Base-by-base conservation (phyloP, 805 yeast genomes). In the Candida verbasci region DNA sequence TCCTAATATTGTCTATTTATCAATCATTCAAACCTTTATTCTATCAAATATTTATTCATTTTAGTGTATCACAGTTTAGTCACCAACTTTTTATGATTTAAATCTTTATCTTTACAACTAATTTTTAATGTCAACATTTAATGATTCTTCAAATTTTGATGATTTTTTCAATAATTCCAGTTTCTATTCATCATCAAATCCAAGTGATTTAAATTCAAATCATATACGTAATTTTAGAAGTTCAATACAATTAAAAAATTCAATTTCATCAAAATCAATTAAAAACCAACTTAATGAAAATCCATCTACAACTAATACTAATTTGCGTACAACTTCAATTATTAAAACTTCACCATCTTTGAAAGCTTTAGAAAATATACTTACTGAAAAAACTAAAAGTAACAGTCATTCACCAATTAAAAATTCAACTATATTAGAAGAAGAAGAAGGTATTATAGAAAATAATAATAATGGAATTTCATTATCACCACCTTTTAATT, bases 301-400 rank as follows among this genome's bases (percentile, higher is more conserved):
- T 12, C 18, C 41, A 8, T 38, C 29, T 9, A 44, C 17, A 24
- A n/a, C 2, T 24, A 9, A n/a, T 9, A 11, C 17, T 10, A 14
- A 11, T 14, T 44, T 12, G 14, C 11, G 26, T 3, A 31, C 37
- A 24, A 55, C 70, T 9, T 43, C 49, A 24, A 51, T 57, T 43
- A 65, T 66, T 65, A 56, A 55, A 38, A 49, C 48, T 20, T 62
- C 70, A 21, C 73, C 71, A 5, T 60, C 68, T 6, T 60, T 67
- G 50, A 59, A 60, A 43, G 70, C 70, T 10, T 52, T 67, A 39
- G 72, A 66, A 42, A 45, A 41, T 30, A 60, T 60, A 15, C 51
- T 66, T 23, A 46, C 47, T 23, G 56, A 52, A 34, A 52, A 45
- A 34, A 37, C 29, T 11, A 34, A 31, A 17, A 28, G 22, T 7